Conservation (phyloP, 306 rosid species). For the Medicago arabica region DNA sequence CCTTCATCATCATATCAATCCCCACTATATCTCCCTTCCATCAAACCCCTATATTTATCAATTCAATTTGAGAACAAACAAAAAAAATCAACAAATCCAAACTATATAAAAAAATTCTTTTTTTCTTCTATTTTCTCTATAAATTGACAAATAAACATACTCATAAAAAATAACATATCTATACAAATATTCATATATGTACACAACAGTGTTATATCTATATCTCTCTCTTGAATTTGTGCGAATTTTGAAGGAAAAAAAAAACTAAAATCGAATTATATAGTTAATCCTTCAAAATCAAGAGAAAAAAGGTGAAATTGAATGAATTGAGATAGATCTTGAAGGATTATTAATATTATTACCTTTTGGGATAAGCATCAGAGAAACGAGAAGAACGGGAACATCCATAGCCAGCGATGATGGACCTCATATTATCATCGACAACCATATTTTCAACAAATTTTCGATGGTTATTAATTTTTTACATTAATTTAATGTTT, state of each 20-base stretch:
- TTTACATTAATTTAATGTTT: neutral
- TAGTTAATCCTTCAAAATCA: slow-evolving; percentile 62
- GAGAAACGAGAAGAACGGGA: slow-evolving; percentile 72
- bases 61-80: slow-evolving; percentile 39
- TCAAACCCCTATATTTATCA: slow-evolving; percentile 90
- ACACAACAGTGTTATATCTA: neutral
- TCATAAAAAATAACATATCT: too few species aligned
- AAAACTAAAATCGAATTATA: slow-evolving; percentile 61
- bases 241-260: slow-evolving; percentile 37
- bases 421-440: slow-evolving; percentile 73
- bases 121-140: slow-evolving; percentile 34
- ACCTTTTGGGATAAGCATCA: slow-evolving; percentile 81
- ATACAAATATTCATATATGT: neutral
- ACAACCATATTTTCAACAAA: slow-evolving; percentile 52
- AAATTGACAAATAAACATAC: slow-evolving; percentile 36
- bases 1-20: slow-evolving; percentile 78
- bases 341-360: slow-evolving; percentile 44
- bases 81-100: slow-evolving; percentile 46
- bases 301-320: slow-evolving; percentile 67
- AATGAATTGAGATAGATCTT: slow-evolving; percentile 54
- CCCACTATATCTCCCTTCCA: slow-evolving; percentile 98
- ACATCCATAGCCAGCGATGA: slow-evolving; percentile 60
- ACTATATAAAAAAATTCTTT: slow-evolving; percentile 16
- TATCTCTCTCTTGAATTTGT: slow-evolving; percentile 15
- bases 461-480: neutral